phyloP scores from a whole-genome alignment of 2,329 filamentous ascomycete species.

The Xylaria sp. region DNA sequence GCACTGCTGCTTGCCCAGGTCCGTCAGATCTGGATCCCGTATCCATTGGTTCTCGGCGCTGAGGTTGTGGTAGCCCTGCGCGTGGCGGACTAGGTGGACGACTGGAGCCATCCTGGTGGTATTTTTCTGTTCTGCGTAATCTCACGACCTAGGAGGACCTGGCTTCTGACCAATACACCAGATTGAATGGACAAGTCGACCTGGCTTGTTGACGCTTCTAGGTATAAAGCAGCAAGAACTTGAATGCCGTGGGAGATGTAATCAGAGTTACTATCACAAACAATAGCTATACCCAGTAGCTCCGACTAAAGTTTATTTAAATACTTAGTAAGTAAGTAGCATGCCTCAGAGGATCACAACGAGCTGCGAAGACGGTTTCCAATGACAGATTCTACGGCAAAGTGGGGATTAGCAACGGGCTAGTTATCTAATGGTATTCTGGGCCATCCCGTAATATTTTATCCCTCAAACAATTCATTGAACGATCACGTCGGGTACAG shows the following conservation, averaged over 20 bases:
- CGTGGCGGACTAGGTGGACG: constrained; percentile 77
- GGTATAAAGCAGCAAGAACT: not conserved
- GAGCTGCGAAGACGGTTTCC: constrained; percentile 22
- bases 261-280: not conserved
- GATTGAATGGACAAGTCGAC: not conserved
- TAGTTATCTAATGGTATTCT: constrained; percentile 15
- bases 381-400: not conserved
- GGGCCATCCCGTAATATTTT: constrained; percentile 6
- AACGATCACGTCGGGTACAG: not conserved
- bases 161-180: not conserved
- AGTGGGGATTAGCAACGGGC: constrained; percentile 25
- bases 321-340: not conserved
- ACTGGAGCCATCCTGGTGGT: constrained; percentile 59
- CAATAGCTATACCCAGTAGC: not conserved
- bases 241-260: not conserved
- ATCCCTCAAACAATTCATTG: constrained; percentile 5
- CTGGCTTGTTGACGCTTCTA: not conserved
- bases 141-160: not conserved
- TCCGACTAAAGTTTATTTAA: constrained; percentile 8
- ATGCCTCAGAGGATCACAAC: constrained; percentile 1
- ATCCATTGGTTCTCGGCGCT: constrained; percentile 74
- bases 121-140: not conserved
- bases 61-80: constrained; percentile 86
- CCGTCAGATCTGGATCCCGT: constrained; percentile 82
- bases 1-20: constrained; percentile 81